Evolutionary conservation across 2,329 filamentous ascomycete genomes (phyloP).

Genomic region (Colletotrichum graminicola): DNA sequence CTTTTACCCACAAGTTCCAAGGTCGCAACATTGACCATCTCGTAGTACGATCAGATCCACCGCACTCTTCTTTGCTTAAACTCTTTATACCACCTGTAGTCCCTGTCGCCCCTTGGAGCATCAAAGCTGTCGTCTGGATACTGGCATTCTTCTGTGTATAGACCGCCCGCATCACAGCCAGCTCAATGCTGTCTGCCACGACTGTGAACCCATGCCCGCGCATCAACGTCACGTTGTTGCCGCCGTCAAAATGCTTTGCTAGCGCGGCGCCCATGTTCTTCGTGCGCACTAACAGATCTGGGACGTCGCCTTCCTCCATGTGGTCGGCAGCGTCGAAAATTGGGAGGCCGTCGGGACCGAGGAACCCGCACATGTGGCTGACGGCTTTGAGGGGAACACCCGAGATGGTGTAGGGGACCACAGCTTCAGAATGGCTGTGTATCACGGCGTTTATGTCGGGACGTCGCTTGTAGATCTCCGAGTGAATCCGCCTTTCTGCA

Average conservation of each 20-base stretch:
- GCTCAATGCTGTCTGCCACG: slow-evolving; percentile 52
- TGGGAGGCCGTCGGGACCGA: slow-evolving; percentile 50
- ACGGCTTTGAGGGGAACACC: slow-evolving; percentile 55
- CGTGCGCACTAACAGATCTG: slow-evolving; percentile 55
- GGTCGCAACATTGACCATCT: slow-evolving; percentile 17
- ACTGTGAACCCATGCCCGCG: slow-evolving; percentile 59
- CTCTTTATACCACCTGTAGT: background rate
- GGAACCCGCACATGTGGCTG: slow-evolving; percentile 59
- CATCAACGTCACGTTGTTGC: slow-evolving; percentile 57
- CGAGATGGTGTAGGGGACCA: slow-evolving; percentile 58
- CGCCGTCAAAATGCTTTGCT: slow-evolving; percentile 49
- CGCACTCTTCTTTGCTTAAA: slow-evolving; percentile 4
- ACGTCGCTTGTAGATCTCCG: slow-evolving; percentile 59
- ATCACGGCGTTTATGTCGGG: slow-evolving; percentile 54
- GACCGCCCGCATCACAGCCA: slow-evolving; percentile 56
- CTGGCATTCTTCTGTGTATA: slow-evolving; percentile 59
- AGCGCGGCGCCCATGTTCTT: slow-evolving; percentile 51
- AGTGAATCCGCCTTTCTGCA: slow-evolving; percentile 60
- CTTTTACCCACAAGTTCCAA: slow-evolving; percentile 15
- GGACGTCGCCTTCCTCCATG: slow-evolving; percentile 46
- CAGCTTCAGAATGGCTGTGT: slow-evolving; percentile 58
- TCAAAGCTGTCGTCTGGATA: slow-evolving; percentile 55
- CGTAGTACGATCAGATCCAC: slow-evolving; percentile 4
- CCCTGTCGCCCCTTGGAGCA: slow-evolving; percentile 22
- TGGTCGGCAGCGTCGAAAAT: slow-evolving; percentile 50